Evolutionary conservation across 2,329 filamentous ascomycete species (phyloP).

Genomic region (Pestalotiopsis fici): DNA sequence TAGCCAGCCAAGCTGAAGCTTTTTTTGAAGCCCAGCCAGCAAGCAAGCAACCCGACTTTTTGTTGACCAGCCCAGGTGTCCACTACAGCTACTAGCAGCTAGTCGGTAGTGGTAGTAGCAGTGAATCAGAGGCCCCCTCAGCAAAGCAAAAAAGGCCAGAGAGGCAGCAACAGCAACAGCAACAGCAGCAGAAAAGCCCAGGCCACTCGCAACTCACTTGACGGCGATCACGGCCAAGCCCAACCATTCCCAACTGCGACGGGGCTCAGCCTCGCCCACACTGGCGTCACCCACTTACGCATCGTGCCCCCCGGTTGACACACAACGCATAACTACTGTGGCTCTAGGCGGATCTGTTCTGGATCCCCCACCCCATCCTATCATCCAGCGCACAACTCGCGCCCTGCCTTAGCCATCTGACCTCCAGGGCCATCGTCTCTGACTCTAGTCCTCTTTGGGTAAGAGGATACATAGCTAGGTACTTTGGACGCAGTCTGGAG

Average conservation of each 20-base stretch:
- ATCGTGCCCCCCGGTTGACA: conserved; percentile 15
- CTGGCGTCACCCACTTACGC: conserved; percentile 31
- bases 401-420: conserved; percentile 10
- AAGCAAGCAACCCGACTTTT: background rate
- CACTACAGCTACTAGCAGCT: no score
- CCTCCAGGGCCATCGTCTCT: background rate
- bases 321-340: conserved; percentile 21
- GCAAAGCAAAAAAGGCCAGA: background rate
- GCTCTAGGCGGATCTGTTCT: conserved; percentile 3
- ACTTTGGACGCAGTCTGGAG: conserved; percentile 21
- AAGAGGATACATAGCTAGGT: conserved; percentile 4
- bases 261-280: conserved; percentile 32
- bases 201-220: conserved; percentile 7
- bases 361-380: background rate
- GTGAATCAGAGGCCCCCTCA: background rate
- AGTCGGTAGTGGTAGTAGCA: no score
- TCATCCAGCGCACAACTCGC: conserved; percentile 1
- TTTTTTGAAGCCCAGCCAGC: no score
- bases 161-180: no score
- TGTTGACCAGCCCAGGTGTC: background rate
- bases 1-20: no score
- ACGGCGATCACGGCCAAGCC: conserved; percentile 14
- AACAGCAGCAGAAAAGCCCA: background rate
- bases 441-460: background rate
- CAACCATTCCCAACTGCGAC: conserved; percentile 13